Base-by-base conservation (phyloP, 768 basidiomycete species). In the Pleurotus salmoneostramineus region DNA sequence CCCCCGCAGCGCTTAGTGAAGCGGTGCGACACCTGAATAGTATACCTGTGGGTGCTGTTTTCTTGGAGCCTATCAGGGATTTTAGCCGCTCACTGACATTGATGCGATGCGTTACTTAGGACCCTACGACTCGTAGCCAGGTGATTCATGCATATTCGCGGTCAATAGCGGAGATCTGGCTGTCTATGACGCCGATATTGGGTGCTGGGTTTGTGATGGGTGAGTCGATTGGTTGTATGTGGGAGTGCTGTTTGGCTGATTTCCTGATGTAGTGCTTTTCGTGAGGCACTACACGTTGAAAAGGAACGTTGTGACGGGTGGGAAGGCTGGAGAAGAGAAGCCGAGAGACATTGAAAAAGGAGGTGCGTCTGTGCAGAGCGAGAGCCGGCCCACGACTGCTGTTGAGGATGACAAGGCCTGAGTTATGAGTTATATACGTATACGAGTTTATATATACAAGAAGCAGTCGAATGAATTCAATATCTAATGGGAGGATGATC, bases 151-250 rank as follows among this genome's bases (percentile, higher is more conserved):
- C 87, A 0, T 89, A 83, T 69, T 77, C 87, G 11, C 73, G 75
- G 33, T 83, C 87, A 3, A 83, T 91, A 40, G 77, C 78, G 61
- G 72, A 65, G 47, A 83, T 91, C 21, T 91, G 88, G 87, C 60
- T 88, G 17, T 83, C 85, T 6, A 77, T 76, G 68, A 84, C 84
- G 7, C 85, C 83, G 0, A 71, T 89, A 31, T 52, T 81, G 5
- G 84, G 81, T 10, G 72, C 74, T 43, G 74, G 78, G 31, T 77
- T 88, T 62, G 61, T 88, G 32, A 72, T 81, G 71, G 71, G 80
- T 81, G 58, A 64, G 77, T 64, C 34, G 56, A 45, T 35, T 12
- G 56, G n/a, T 34, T 34, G 27, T 35, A 5, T 6, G 8, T 35
- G 32, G 27, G 51, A 47, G 37, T 59, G 40, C 50, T 36, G 46